Evolutionary conservation across 768 basidiomycete genomes (phyloP), one percentile per base, ranked within the genome.

Genomic region (Termitomyces heimii): DNA sequence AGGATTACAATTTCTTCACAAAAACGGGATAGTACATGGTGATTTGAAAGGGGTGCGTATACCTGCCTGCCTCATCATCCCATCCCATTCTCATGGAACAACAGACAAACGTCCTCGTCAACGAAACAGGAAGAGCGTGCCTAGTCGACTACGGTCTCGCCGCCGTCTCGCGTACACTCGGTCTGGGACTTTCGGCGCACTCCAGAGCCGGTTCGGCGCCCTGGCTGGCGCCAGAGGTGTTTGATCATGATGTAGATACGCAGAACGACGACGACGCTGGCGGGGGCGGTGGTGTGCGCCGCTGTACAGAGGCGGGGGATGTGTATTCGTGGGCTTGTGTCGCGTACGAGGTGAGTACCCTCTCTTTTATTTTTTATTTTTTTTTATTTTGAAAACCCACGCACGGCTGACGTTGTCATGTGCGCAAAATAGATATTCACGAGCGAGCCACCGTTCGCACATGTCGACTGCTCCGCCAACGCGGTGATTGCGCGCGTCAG

Each of bases 301-400:
- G 31, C n/a, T 43, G 48, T 4, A 49, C 42, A 0, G 40, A 46
- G 31, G 42, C 44, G 16, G 49, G 57, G 16, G 57, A 58, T n/a
- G 46, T 58, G 1, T 58, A 58, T 12, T 40, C 58, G 0, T 59
- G 58, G 53, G 52, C 53, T 4, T 59, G 52, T 20, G 53, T 59
- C 5, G 34, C 35, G 31, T 59, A 59, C 24, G 53, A 59, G 48
- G 37, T 37, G 16, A 18, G 9, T 34, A 12, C 14, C 34, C 34
- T 13, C 34, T 13, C 34, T n/a, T n/a, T n/a, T n/a, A n/a, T n/a
- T n/a, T n/a, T n/a, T n/a, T n/a, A n/a, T n/a, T n/a, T n/a, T n/a
- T n/a, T n/a, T n/a, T n/a, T n/a, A n/a, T n/a, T n/a, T n/a, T n/a
- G n/a, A n/a, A n/a, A n/a, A n/a, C 9, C 9, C 10, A 13, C 34